Conservation (phyloP, 495 filamentous ascomycete species). For the Pseudevernia furfuracea region DNA sequence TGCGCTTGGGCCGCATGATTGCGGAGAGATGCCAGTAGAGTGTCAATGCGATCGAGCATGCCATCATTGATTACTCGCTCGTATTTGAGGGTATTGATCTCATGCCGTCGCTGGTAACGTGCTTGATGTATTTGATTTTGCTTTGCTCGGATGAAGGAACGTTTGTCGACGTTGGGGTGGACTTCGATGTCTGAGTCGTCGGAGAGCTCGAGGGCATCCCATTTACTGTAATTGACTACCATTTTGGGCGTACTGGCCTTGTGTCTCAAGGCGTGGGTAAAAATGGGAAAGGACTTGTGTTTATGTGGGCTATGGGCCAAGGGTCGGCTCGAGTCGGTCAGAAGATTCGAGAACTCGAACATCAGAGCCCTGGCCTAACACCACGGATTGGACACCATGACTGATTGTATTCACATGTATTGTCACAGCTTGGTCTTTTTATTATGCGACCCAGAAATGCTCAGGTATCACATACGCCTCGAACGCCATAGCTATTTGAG, state of each 20-base stretch:
- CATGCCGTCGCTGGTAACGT: constrained; percentile 69
- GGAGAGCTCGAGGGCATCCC: constrained; percentile 90
- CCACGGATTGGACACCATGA: background rate
- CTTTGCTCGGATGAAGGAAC: constrained; percentile 96
- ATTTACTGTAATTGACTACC: constrained; percentile 94
- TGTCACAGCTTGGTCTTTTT: background rate
- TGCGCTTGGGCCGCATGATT: constrained; percentile 58
- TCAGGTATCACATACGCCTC: constrained; percentile 11
- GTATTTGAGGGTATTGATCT: constrained; percentile 87
- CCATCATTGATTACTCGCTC: constrained; percentile 91
- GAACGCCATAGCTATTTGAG: constrained; percentile 11
- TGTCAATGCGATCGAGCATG: constrained; percentile 72
- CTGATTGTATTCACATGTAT: background rate
- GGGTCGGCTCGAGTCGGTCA: constrained; percentile 1
- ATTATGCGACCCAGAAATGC: background rate
- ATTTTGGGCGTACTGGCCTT: constrained; percentile 41
- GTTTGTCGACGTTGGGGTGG: constrained; percentile 97
- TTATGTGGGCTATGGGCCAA: background rate
- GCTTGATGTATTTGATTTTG: constrained; percentile 93
- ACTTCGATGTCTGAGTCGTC: constrained; percentile 98
- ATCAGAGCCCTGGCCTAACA: background rate
- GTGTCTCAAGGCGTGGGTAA: background rate
- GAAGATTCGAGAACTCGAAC: constrained; percentile 5
- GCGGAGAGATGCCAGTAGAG: constrained; percentile 62
- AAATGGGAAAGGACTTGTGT: too few relatives aligned